A percentile compares a stretch with the other conserved stretches of the same genome.
Evolutionary conservation across 2,329 filamentous ascomycete genomes (phyloP).

Genomic region (Escovopsis weberi): DNA sequence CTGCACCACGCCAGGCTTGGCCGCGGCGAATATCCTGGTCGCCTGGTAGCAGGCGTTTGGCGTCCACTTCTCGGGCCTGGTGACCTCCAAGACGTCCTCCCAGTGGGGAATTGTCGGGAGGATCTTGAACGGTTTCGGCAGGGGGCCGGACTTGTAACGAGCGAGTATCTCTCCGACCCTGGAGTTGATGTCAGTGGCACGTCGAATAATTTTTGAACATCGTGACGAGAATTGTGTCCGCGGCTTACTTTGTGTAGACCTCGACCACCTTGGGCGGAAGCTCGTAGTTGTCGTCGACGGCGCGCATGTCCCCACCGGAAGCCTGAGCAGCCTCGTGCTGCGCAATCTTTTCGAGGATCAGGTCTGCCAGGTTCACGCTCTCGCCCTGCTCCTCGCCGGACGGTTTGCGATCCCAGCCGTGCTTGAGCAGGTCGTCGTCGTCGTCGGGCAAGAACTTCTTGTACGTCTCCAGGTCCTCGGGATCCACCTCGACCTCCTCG

Average conservation of each 20-base stretch:
- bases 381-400: conserved; percentile 31
- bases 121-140: conserved; percentile 97
- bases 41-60: conserved; percentile 73
- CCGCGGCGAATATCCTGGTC: conserved; percentile 82
- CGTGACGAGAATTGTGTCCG: background rate
- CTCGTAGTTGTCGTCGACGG: conserved; percentile 67
- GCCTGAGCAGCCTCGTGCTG: conserved; percentile 64
- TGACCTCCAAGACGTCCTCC: conserved; percentile 76
- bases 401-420: conserved; percentile 39
- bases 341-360: conserved; percentile 90
- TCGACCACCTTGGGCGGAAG: conserved; percentile 85
- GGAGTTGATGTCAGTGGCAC: background rate
- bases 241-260: conserved; percentile 68
- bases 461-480: conserved; percentile 78
- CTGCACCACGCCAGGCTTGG: conserved; percentile 65
- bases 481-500: conserved; percentile 68
- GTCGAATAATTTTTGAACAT: too few relatives aligned
- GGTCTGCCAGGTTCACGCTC: conserved; percentile 71
- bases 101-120: conserved; percentile 81
- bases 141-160: conserved; percentile 87
- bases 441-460: conserved; percentile 72
- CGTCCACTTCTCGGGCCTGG: conserved; percentile 61
- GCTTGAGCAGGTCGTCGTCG: conserved; percentile 58
- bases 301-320: conserved; percentile 26
- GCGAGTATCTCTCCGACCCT: conserved; percentile 79